Evolutionary conservation across 2,329 filamentous ascomycete genomes (phyloP).

Genomic region (Pleurostoma richardsiae): DNA sequence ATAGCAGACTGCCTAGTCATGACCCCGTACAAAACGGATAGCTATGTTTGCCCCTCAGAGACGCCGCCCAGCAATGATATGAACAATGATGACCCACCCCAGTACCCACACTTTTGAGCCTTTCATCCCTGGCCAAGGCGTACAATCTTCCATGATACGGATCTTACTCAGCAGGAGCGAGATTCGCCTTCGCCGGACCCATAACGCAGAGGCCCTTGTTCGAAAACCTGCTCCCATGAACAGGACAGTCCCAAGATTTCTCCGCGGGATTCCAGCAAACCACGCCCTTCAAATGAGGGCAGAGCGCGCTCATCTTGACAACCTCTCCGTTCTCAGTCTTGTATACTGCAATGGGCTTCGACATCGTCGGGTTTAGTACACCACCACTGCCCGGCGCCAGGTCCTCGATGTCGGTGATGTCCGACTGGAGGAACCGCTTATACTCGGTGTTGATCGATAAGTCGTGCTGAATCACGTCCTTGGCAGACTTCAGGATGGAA

Average conservation of each 20-base stretch:
- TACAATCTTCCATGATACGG: too few species aligned
- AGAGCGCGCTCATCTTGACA: constrained; percentile 46
- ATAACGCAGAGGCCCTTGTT: constrained; percentile 26
- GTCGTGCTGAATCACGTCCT: constrained; percentile 42
- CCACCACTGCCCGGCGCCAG: constrained; percentile 42
- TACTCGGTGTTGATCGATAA: constrained; percentile 52
- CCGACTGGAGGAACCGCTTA: constrained; percentile 45
- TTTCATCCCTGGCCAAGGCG: too few species aligned
- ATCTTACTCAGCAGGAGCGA: constrained; percentile 4
- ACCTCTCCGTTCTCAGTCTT: constrained; percentile 48
- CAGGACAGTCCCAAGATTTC: constrained; percentile 50
- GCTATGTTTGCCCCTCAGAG: too few species aligned
- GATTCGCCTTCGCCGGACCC: constrained; percentile 26
- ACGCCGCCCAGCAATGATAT: too few species aligned
- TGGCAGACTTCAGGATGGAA: constrained; percentile 37
- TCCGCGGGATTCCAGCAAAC: constrained; percentile 51
- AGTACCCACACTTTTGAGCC: too few species aligned
- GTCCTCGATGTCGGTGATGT: constrained; percentile 53
- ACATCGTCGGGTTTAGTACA: constrained; percentile 41
- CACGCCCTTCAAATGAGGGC: constrained; percentile 50
- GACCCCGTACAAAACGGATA: too few species aligned
- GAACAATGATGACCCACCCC: too few species aligned
- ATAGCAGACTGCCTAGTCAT: too few species aligned
- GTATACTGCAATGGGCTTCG: constrained; percentile 48
- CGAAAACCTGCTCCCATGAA: constrained; percentile 35